Conservation (phyloP, 305 asterid genomes). For the Plantago coronopus region DNA sequence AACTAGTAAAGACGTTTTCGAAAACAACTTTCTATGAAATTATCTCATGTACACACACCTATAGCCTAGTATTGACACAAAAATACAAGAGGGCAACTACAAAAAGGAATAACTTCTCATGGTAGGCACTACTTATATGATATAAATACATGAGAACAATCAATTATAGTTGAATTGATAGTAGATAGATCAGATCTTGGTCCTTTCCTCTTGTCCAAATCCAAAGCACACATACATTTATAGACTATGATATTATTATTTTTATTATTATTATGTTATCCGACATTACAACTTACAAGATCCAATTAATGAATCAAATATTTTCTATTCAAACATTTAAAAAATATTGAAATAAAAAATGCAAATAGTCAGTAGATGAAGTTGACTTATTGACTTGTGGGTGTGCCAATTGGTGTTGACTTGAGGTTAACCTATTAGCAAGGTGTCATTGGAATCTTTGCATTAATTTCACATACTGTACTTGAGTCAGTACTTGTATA, state of each 20-base stretch:
- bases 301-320: not conserved
- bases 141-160: constrained; percentile 1
- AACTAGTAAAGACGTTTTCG: too few relatives aligned
- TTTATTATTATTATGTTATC: not conserved
- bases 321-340: too few relatives aligned
- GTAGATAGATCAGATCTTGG: constrained; percentile 26
- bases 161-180: constrained; percentile 15
- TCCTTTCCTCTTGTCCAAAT: constrained; percentile 17
- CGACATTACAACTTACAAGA: not conserved
- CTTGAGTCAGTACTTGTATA: not conserved
- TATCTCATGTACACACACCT: too few relatives aligned
- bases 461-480: constrained; percentile 19
- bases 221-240: too few relatives aligned
- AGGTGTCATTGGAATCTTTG: constrained; percentile 8
- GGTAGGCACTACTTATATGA: not conserved
- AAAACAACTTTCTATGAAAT: too few relatives aligned
- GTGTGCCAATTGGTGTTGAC: constrained; percentile 6
- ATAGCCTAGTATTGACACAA: not conserved
- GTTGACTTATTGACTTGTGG: constrained; percentile 13
- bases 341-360: too few relatives aligned
- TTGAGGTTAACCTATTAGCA: too few relatives aligned
- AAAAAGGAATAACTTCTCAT: constrained; percentile 3
- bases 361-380: not conserved
- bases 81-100: constrained; percentile 1
- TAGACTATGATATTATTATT: too few relatives aligned